A percentile compares a stretch with the other conserved stretches of the same genome.
Evolutionary conservation across 2,329 filamentous ascomycete species (phyloP).

Genomic region (Colletotrichum sp.): DNA sequence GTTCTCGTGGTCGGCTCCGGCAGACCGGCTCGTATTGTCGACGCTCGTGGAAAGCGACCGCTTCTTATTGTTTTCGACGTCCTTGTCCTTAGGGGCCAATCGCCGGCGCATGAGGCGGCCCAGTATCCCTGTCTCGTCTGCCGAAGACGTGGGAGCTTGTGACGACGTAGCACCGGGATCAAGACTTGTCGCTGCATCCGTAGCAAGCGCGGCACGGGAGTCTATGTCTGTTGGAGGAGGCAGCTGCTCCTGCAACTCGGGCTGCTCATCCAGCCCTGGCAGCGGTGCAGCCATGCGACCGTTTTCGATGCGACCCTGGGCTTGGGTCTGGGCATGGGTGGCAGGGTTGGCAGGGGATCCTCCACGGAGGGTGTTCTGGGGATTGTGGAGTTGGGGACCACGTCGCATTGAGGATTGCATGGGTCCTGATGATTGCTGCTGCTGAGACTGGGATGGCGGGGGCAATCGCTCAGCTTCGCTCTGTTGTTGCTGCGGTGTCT

Average conservation of each 20-base stretch:
- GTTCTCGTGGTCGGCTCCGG: neutral
- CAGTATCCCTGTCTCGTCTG: slow-evolving; percentile 7
- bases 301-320: slow-evolving; percentile 9
- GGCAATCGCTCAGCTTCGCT: neutral
- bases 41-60: neutral
- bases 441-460: neutral
- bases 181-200: neutral
- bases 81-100: slow-evolving; percentile 5
- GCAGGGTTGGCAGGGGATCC: neutral
- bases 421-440: neutral
- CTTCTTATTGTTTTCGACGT: slow-evolving; percentile 1
- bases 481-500: neutral
- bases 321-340: neutral
- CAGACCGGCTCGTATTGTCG: neutral
- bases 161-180: neutral
- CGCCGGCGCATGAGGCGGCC: slow-evolving; percentile 12
- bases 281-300: slow-evolving; percentile 10
- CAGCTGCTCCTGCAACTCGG: slow-evolving; percentile 3
- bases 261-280: slow-evolving; percentile 9
- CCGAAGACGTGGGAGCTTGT: neutral
- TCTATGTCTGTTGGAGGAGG: neutral
- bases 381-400: slow-evolving; percentile 20
- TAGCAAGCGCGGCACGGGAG: neutral
- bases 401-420: slow-evolving; percentile 15
- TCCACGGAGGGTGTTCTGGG: slow-evolving; percentile 15